Percentiles rank a stretch among this genome's conserved stretches.
Evolutionary conservation across 177 flowering plant species (phyloP).

Genomic region (Vitis hybrid): DNA sequence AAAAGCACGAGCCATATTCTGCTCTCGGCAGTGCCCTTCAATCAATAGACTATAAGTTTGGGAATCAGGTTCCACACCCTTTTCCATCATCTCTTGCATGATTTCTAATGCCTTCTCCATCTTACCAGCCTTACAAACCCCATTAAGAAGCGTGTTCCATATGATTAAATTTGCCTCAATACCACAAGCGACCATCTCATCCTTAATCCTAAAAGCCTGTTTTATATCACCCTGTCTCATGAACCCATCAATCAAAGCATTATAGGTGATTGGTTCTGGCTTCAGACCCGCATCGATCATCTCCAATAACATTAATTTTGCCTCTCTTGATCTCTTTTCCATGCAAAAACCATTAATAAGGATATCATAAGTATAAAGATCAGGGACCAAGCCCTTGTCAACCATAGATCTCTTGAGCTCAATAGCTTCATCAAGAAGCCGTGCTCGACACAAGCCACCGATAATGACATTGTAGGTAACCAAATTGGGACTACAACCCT

Average conservation of each 20-base stretch:
- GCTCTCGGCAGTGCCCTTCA: constrained; percentile 46
- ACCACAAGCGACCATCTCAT: constrained; percentile 57
- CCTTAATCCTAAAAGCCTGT: constrained; percentile 53
- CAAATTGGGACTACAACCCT: constrained; percentile 53
- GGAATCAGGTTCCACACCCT: constrained; percentile 45
- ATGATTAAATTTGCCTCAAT: constrained; percentile 37
- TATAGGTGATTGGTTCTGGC: constrained; percentile 42
- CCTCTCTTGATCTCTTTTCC: constrained; percentile 44
- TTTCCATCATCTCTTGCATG: constrained; percentile 47
- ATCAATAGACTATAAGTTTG: constrained; percentile 51
- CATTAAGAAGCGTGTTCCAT: constrained; percentile 52
- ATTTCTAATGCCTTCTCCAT: constrained; percentile 52
- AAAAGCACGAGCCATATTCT: constrained; percentile 18
- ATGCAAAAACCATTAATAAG: constrained; percentile 66
- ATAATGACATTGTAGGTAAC: constrained; percentile 63
- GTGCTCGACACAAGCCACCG: constrained; percentile 58
- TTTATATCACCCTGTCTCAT: constrained; percentile 57
- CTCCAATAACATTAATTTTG: constrained; percentile 38
- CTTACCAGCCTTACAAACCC: constrained; percentile 53
- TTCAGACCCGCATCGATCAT: constrained; percentile 50
- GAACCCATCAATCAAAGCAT: constrained; percentile 69
- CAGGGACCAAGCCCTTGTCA: constrained; percentile 54
- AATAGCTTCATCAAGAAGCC: constrained; percentile 57
- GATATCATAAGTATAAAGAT: constrained; percentile 47
- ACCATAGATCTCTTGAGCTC: constrained; percentile 49